Evolutionary conservation across 2,329 filamentous ascomycete species (phyloP), one percentile per base, ranked within the genome.

Genomic region (Exophiala calicioides): DNA sequence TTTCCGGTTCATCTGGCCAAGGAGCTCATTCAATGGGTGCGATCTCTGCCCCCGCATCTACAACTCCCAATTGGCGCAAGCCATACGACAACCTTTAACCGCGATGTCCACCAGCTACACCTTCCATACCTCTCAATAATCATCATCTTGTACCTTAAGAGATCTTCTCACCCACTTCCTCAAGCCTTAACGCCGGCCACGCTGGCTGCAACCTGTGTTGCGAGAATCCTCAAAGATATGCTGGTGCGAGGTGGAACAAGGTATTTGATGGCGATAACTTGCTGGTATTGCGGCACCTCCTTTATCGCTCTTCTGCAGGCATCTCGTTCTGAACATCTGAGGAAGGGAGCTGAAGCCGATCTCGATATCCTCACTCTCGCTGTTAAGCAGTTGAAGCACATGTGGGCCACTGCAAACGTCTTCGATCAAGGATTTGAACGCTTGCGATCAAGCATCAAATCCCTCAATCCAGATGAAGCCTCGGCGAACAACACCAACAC

Each of bases 281-380:
- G 68, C 26, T 73, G 70, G 70, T 71, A 73, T 36, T 60, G 59
- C 16, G 66, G 66, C 0, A 71, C 68, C 2, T 70, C 70, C 0
- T 68, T 72, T 21, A 65, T 72, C 12, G 65, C 70, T 0, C 55
- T 73, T 0, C 49, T 72, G 0, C 68, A 73, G 37, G 70, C 68
- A 2, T 57, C 60, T n/a, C 58, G 58, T n/a, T 60, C 68, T 18
- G 55, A 61, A 4, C 47, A 58, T 5, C 54, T 70, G 3, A 57
- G 61, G 1, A 51, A 56, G 18, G 61, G 61, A 7, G 67, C 65
- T 9, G 63, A 68, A 20, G 61, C 63, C 20, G 62, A 66, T 21
- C 51, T 70, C 6, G 62, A 67, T 26, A 59, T 67, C 7, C 56
- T 70, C 1, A 56, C 52, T 3, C 48, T 63, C 3, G 60, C 65